Conservation (phyloP, 345 rosid genomes). For the Draba incana region DNA sequence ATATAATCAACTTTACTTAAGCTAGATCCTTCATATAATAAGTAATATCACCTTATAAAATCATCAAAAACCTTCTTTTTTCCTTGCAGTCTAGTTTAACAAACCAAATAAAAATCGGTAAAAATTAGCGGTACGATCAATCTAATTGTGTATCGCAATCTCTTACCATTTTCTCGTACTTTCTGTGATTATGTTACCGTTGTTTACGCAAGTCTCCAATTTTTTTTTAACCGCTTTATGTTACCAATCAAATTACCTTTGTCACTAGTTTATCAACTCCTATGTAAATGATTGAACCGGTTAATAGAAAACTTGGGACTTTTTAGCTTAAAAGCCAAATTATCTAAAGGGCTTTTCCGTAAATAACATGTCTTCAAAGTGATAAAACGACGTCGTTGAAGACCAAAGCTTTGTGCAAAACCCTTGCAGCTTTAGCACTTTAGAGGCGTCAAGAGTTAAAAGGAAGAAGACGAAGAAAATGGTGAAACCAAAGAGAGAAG, state of each 20-base stretch:
- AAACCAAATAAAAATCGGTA: no score
- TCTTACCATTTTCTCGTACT: neutral
- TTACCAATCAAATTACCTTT: no score
- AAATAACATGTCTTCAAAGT: neutral
- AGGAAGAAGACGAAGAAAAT: slow-evolving; percentile 45
- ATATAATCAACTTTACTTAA: neutral
- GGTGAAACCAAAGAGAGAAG: slow-evolving; percentile 64
- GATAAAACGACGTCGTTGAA: slow-evolving; percentile 6
- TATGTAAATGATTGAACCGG: no score
- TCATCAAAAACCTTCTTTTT: neutral
- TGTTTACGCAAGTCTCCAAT: no score
- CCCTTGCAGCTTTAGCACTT: slow-evolving; percentile 22
- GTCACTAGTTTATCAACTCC: no score
- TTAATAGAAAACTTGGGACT: neutral
- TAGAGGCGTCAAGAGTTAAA: slow-evolving; percentile 13
- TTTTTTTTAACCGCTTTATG: no score
- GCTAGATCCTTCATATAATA: neutral
- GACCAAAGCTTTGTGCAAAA: neutral
- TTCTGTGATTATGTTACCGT: no score
- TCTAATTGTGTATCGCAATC: no score
- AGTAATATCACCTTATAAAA: neutral
- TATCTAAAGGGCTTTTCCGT: neutral
- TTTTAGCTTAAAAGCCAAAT: neutral
- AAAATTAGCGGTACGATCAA: no score
- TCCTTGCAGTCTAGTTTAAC: neutral